A percentile compares a stretch with the other conserved stretches of the same genome.
Conservation (phyloP, 371 early-diverging fungal species). For the Zopfochytrium polystomum region DNA sequence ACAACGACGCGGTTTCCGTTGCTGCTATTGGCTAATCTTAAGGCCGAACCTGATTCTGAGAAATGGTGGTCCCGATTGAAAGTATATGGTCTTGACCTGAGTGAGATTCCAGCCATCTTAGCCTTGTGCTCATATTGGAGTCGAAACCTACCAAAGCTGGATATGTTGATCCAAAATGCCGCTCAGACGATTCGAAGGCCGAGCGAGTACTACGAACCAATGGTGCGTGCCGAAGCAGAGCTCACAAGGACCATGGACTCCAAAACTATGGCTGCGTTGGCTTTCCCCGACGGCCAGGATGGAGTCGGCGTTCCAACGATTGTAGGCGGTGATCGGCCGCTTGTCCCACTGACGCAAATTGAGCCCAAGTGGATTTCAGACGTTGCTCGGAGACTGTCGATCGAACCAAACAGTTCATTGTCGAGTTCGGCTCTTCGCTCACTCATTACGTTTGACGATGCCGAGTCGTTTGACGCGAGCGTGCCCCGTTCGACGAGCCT, state of each 20-base stretch:
- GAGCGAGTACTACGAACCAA: constrained; percentile 16
- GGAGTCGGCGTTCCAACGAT: neutral
- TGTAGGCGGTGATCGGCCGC: too few relatives aligned
- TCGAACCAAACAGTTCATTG: too few relatives aligned
- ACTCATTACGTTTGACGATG: too few relatives aligned
- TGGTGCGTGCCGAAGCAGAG: constrained; percentile 23
- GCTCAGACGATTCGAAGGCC: constrained; percentile 30
- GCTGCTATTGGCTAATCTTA: constrained; percentile 8
- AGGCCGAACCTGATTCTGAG: constrained; percentile 5
- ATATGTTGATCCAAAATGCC: constrained; percentile 25
- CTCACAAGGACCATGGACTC: neutral
- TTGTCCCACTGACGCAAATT: too few relatives aligned
- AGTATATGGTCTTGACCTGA: constrained; percentile 23
- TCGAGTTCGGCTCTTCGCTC: too few relatives aligned
- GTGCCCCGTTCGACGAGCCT: too few relatives aligned
- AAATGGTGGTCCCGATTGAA: constrained; percentile 20
- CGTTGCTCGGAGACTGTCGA: too few relatives aligned
- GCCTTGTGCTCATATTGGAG: constrained; percentile 6
- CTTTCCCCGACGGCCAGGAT: neutral
- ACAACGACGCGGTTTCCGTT: constrained; percentile 31
- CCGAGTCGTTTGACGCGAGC: too few relatives aligned
- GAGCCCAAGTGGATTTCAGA: too few relatives aligned
- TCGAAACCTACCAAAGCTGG: constrained; percentile 1
- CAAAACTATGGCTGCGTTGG: neutral
- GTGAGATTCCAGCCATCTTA: constrained; percentile 14